phyloP scores from a whole-genome alignment of 2,329 filamentous ascomycete genomes.

The Colletotrichum camelliae region DNA sequence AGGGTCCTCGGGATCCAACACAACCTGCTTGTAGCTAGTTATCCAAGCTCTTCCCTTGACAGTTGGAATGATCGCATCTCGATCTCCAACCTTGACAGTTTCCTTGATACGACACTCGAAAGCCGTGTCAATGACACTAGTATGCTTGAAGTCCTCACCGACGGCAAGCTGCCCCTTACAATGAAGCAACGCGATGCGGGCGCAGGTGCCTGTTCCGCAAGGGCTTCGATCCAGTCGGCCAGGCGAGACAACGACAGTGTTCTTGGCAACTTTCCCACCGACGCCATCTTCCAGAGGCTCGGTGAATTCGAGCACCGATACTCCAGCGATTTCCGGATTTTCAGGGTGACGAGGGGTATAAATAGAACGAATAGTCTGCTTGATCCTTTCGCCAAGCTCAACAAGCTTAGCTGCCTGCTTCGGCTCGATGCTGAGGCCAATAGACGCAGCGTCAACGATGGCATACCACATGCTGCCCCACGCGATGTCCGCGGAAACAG shows the following conservation, averaged over 20 bases:
- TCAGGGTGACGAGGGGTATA: conserved; percentile 47
- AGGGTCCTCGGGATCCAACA: conserved; percentile 49
- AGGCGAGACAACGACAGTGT: conserved; percentile 49
- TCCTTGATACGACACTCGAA: conserved; percentile 42
- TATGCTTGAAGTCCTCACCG: conserved; percentile 41
- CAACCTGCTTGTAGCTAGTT: conserved; percentile 45
- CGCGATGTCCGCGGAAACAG: conserved; percentile 45
- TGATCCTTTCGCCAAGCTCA: conserved; percentile 47
- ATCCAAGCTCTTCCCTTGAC: conserved; percentile 52
- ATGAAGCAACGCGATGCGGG: conserved; percentile 48
- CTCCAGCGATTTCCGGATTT: conserved; percentile 43
- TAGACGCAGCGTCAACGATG: conserved; percentile 41
- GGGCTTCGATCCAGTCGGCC: conserved; percentile 51
- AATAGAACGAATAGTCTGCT: conserved; percentile 37
- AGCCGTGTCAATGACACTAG: conserved; percentile 44
- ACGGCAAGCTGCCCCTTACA: conserved; percentile 41
- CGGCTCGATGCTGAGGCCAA: conserved; percentile 39
- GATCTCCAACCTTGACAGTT: conserved; percentile 41
- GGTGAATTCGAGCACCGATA: conserved; percentile 44
- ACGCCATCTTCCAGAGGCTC: conserved; percentile 32
- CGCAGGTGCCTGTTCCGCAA: conserved; percentile 50
- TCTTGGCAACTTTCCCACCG: conserved; percentile 35
- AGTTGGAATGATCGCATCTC: conserved; percentile 43
- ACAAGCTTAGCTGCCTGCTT: conserved; percentile 39
- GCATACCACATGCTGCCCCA: conserved; percentile 53